A percentile compares a stretch with the other conserved stretches of the same genome.
phyloP scores from a whole-genome alignment of 192 early-diverging fungal species.

The Diversispora epigaea region DNA sequence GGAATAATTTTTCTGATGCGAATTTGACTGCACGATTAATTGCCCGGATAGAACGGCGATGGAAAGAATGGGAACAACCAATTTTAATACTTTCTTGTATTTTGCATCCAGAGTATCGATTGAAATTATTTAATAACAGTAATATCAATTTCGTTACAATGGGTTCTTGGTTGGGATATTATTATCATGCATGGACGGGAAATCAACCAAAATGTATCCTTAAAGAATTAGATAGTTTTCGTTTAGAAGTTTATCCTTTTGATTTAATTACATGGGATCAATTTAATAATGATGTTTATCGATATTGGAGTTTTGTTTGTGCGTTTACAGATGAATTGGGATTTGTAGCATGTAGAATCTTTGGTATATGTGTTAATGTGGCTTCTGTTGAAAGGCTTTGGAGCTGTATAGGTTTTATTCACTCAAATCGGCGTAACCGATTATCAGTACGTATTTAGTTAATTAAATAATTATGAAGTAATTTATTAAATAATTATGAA shows the following conservation, averaged over 20 bases:
- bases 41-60: background rate
- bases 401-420: conserved; percentile 8
- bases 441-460: conserved; percentile 1
- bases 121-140: background rate
- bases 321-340: conserved; percentile 1
- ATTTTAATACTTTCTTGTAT: background rate
- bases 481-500: background rate
- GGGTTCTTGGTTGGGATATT: background rate
- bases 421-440: background rate
- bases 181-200: conserved; percentile 6
- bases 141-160: background rate
- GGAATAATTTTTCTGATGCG: background rate
- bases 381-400: background rate
- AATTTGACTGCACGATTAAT: background rate
- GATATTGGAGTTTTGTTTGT: background rate
- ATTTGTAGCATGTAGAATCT: conserved; percentile 14
- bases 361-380: conserved; percentile 19
- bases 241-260: conserved; percentile 11
- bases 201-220: conserved; percentile 17
- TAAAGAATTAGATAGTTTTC: background rate
- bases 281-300: conserved; percentile 1
- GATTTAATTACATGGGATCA: background rate
- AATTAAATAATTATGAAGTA: background rate
- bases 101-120: conserved; percentile 7
- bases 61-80: conserved; percentile 8